phyloP scores from a whole-genome alignment of 2,329 filamentous ascomycete species.

The Cercospora sp. region DNA sequence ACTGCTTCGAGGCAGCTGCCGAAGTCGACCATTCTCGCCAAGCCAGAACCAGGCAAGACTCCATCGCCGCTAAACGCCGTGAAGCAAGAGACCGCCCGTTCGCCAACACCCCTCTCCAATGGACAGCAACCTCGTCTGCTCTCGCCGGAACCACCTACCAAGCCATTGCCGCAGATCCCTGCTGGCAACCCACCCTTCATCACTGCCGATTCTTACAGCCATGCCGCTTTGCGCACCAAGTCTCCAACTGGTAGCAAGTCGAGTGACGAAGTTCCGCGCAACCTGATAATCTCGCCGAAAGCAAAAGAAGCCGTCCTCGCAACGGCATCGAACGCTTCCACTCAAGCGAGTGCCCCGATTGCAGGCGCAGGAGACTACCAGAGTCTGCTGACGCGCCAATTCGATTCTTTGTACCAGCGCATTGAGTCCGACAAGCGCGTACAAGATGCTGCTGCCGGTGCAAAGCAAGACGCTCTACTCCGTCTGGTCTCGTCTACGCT shows the following conservation, averaged over 20 bases:
- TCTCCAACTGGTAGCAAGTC: slow-evolving; percentile 20
- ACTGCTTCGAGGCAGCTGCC: slow-evolving; percentile 22
- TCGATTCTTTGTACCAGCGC: slow-evolving; percentile 59
- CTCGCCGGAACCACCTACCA: slow-evolving; percentile 28
- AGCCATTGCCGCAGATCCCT: slow-evolving; percentile 32
- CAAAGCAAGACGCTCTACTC: slow-evolving; percentile 70
- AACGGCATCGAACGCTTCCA: slow-evolving; percentile 13
- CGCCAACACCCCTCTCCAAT: slow-evolving; percentile 24
- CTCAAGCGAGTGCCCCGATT: slow-evolving; percentile 18
- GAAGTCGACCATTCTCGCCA: slow-evolving; percentile 27
- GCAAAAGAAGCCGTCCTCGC: slow-evolving; percentile 4
- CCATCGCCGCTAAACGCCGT: slow-evolving; percentile 24
- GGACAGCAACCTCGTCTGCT: slow-evolving; percentile 20
- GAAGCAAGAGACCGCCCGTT: slow-evolving; percentile 26
- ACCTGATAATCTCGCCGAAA: slow-evolving; percentile 21
- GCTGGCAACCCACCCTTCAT: slow-evolving; percentile 38
- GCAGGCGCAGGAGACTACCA: slow-evolving; percentile 16
- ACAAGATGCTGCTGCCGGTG: slow-evolving; percentile 61
- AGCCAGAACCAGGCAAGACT: slow-evolving; percentile 29
- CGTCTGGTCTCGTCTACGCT: slow-evolving; percentile 68
- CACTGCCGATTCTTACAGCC: slow-evolving; percentile 45
- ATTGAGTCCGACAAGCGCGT: slow-evolving; percentile 70
- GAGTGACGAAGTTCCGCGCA: slow-evolving; percentile 26
- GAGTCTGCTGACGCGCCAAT: slow-evolving; percentile 45
- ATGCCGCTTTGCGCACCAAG: slow-evolving; percentile 31